A percentile compares a stretch with the other conserved stretches of the same genome.
Evolutionary conservation across 371 early-diverging fungal genomes (phyloP).

Genomic region (Zancudomyces culisetae): DNA sequence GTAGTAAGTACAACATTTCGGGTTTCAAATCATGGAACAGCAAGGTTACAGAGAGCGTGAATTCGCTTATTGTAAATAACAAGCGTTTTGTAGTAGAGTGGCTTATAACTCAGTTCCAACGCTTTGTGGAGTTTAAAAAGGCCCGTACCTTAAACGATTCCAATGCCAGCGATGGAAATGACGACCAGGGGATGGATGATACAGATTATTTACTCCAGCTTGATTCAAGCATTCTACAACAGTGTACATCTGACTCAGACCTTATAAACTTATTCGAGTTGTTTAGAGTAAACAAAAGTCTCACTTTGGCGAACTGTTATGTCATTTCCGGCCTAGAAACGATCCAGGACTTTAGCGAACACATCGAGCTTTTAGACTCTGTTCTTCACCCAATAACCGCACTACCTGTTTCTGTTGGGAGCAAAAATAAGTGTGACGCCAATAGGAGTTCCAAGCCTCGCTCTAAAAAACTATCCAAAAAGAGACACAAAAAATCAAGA

Average conservation of each 20-base stretch:
- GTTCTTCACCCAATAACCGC: no score
- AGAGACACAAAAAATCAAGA: neutral
- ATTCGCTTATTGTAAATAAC: neutral
- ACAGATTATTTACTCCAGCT: neutral
- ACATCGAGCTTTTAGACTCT: neutral
- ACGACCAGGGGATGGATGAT: neutral
- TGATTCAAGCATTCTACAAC: no score
- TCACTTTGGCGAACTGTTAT: neutral
- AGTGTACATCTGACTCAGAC: neutral
- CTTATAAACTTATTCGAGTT: neutral
- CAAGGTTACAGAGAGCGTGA: neutral
- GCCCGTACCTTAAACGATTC: neutral
- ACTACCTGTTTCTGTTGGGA: no score
- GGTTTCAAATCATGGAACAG: neutral
- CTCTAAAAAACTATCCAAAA: no score
- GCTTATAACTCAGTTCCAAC: neutral
- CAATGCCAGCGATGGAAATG: neutral
- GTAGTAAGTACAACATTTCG: neutral
- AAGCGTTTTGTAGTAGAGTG: neutral
- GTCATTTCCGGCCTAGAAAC: conserved; percentile 1
- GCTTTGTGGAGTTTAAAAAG: neutral
- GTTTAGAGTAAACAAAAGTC: neutral
- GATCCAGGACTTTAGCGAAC: conserved; percentile 1
- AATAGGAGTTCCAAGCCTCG: no score
- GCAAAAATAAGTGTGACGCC: no score